Conservation (phyloP, 305 asterid species). For the Coffea humblotiana region DNA sequence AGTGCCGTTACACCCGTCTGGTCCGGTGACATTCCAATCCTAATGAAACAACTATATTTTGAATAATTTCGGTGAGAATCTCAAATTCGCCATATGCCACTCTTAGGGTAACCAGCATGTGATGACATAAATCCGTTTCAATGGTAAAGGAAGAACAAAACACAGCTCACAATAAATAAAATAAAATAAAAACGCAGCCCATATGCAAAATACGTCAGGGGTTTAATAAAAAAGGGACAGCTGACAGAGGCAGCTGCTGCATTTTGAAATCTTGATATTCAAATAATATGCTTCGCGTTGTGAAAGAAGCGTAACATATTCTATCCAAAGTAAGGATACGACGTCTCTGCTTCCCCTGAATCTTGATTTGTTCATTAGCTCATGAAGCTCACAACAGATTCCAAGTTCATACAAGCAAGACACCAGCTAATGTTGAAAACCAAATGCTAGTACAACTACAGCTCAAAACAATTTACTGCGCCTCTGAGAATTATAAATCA, state of each 20-base stretch:
- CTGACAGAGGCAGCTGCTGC: not conserved
- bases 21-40: not conserved
- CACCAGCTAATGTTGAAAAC: not conserved
- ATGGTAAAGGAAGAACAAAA: not conserved
- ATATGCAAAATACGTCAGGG: not conserved
- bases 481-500: not conserved
- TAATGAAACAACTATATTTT: too few relatives aligned
- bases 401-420: not conserved
- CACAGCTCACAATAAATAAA: not conserved
- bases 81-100: not conserved
- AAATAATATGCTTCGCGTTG: not conserved
- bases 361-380: not conserved
- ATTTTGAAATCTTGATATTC: not conserved
- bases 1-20: too few relatives aligned
- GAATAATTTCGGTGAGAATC: too few relatives aligned
- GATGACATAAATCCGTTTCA: not conserved
- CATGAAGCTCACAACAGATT: not conserved
- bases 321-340: not conserved
- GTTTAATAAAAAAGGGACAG: not conserved
- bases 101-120: too few relatives aligned
- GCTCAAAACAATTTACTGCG: not conserved
- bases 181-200: not conserved
- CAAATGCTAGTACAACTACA: slow-evolving; percentile 1
- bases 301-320: not conserved
- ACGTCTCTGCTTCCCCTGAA: not conserved